Evolutionary conservation across 495 filamentous ascomycete species (phyloP).

Genomic region (Cudoniella acicularis): DNA sequence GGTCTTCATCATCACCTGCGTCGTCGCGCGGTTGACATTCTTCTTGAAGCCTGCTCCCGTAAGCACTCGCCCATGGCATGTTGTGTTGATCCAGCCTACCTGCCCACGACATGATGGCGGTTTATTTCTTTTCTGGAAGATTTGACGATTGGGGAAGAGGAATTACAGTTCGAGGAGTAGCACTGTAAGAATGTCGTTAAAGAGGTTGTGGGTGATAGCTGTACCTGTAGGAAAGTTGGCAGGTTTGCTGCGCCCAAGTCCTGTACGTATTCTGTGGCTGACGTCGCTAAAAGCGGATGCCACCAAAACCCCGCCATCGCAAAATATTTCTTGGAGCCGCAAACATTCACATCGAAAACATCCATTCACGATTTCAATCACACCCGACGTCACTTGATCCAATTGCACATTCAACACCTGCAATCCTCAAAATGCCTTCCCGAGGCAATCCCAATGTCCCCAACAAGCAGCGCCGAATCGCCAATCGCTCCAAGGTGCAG

Average conservation of each 20-base stretch:
- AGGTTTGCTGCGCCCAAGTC: background rate
- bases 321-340: background rate
- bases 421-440: conserved; percentile 24
- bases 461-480: conserved; percentile 23
- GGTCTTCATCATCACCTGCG: conserved; percentile 99
- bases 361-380: background rate
- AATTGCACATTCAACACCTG: background rate
- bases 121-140: background rate
- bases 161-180: background rate
- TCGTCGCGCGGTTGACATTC: conserved; percentile 96
- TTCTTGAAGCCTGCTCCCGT: conserved; percentile 83
- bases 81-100: conserved; percentile 8
- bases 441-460: conserved; percentile 28
- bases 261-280: background rate
- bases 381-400: background rate
- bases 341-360: background rate
- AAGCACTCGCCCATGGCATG: background rate
- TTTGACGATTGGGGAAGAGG: background rate
- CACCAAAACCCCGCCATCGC: conserved; percentile 1
- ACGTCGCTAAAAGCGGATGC: background rate
- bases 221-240: background rate
- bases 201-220: background rate
- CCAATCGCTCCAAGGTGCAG: conserved; percentile 23
- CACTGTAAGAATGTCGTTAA: background rate
- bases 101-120: conserved; percentile 28